phyloP scores from a whole-genome alignment of 75 land plant genomes.

The Cryptomeria japonica region DNA sequence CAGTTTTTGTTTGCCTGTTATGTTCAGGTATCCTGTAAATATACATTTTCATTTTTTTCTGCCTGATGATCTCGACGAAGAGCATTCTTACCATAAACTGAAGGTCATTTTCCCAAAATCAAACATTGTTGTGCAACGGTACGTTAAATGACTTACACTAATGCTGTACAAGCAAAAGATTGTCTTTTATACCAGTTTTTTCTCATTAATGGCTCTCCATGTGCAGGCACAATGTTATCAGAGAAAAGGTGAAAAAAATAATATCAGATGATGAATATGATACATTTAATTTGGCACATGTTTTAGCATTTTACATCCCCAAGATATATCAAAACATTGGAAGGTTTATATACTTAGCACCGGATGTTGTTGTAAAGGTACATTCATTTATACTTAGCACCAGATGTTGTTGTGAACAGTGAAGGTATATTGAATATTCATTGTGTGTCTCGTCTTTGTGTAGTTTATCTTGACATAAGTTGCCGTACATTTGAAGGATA shows the following conservation, averaged over 20 bases:
- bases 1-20: not conserved
- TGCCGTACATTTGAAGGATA: not conserved
- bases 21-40: conserved; percentile 23
- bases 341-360: conserved; percentile 45
- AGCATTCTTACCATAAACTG: conserved; percentile 20
- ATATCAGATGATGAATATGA: not conserved
- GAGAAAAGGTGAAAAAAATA: conserved; percentile 16
- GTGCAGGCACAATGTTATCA: conserved; percentile 33
- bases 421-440: not conserved
- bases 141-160: not conserved
- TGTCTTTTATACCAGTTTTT: not conserved
- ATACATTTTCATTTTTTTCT: conserved; percentile 36
- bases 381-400: not conserved
- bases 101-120: conserved; percentile 32
- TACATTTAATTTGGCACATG: conserved; percentile 15
- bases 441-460: not conserved
- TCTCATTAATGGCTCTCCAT: not conserved
- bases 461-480: not conserved
- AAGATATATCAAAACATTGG: conserved; percentile 22
- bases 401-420: no score
- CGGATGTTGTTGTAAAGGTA: conserved; percentile 56
- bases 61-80: conserved; percentile 31
- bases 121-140: conserved; percentile 34
- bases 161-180: not conserved
- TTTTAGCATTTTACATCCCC: conserved; percentile 57